Conservation (phyloP, 176 grass and related monocot genomes). For the Miscanthus lutarioriparius region DNA sequence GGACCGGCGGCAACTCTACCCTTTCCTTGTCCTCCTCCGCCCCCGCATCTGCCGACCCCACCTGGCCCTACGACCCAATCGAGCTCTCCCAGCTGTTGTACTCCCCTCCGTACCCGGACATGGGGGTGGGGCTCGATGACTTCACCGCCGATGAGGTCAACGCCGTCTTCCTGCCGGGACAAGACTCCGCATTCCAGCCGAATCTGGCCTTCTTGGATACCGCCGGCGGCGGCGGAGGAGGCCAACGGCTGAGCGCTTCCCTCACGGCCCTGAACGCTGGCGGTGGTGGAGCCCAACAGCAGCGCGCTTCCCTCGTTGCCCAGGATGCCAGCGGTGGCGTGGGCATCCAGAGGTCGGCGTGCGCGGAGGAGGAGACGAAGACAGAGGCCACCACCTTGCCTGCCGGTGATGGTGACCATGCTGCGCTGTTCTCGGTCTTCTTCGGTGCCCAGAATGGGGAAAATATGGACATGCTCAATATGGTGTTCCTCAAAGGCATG, state of each 20-base stretch:
- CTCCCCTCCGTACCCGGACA: constrained; percentile 17
- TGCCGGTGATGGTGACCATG: not conserved
- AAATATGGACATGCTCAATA: not conserved
- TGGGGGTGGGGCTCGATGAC: not conserved
- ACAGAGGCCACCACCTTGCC: not conserved
- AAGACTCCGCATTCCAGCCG: not conserved
- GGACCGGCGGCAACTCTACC: not conserved
- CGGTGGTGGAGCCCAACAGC: not conserved
- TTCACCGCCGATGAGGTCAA: constrained; percentile 1
- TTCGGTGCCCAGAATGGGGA: not conserved
- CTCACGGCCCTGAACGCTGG: not conserved
- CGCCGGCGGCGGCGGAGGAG: not conserved
- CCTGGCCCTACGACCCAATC: too few species aligned
- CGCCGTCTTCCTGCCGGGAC: not conserved
- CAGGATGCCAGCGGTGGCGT: not conserved
- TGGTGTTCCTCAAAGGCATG: too few species aligned
- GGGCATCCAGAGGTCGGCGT: not conserved
- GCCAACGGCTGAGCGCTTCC: not conserved
- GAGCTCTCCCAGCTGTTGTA: constrained; percentile 43
- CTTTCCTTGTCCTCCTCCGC: constrained; percentile 21
- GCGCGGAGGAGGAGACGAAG: not conserved
- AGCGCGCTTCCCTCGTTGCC: not conserved
- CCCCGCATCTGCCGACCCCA: constrained; percentile 10
- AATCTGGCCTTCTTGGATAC: not conserved
- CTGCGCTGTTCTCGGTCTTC: constrained; percentile 20